Percentiles rank a stretch among this genome's conserved stretches.
These are phyloP conservation scores for Populus euphratica DNA, from an alignment of 345 rosid species.

Conservation along the genomic window DNA sequence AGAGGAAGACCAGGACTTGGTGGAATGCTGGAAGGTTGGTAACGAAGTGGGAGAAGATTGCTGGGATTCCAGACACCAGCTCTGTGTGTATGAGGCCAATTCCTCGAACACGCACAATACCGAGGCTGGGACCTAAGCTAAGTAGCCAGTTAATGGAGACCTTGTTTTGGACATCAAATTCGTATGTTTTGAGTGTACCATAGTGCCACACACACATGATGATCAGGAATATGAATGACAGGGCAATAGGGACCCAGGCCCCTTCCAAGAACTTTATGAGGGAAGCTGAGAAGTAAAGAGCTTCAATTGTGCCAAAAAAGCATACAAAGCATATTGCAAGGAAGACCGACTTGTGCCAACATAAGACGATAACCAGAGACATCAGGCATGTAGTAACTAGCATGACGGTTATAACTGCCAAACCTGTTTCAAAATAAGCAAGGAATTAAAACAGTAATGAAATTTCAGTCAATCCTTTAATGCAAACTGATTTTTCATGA, in stretches of 20 bases:
- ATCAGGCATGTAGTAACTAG: slow-evolving; percentile 92
- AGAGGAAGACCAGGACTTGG: slow-evolving; percentile 85
- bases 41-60: slow-evolving; percentile 95
- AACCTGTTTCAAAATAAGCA: slow-evolving; percentile 47
- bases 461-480: neutral
- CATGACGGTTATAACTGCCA: slow-evolving; percentile 99
- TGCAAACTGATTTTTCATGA: neutral
- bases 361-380: slow-evolving; percentile 88
- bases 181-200: slow-evolving; percentile 75
- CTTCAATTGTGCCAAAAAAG: slow-evolving; percentile 81
- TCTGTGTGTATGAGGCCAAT: slow-evolving; percentile 90
- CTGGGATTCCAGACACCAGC: slow-evolving; percentile 89
- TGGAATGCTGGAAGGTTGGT: slow-evolving; percentile 98
- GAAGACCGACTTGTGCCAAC: slow-evolving; percentile 81
- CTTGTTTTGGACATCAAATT: slow-evolving; percentile 89
- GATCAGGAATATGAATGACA: slow-evolving; percentile 65
- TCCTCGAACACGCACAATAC: slow-evolving; percentile 84
- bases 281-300: slow-evolving; percentile 92
- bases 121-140: slow-evolving; percentile 72
- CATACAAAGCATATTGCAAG: slow-evolving; percentile 64
- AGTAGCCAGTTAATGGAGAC: slow-evolving; percentile 90
- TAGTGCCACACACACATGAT: slow-evolving; percentile 92
- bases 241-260: slow-evolving; percentile 97
- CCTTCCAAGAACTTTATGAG: slow-evolving; percentile 92
- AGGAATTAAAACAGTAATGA: neutral